Evolutionary conservation across 192 early-diverging fungal genomes (phyloP), one percentile per base, ranked within the genome.

Genomic region (Gigaspora rosea): DNA sequence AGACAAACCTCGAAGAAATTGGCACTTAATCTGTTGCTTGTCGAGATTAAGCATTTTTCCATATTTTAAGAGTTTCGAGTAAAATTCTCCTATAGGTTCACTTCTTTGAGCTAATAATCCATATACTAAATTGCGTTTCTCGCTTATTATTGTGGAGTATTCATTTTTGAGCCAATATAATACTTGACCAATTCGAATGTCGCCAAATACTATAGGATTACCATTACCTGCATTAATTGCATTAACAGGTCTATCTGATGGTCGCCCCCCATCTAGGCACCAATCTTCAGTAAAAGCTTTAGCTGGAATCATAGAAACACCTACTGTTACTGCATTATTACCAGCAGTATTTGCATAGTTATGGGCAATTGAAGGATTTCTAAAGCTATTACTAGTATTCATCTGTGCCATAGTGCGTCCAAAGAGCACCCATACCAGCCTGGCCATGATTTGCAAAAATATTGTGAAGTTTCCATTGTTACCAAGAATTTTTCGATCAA

Each of bases 171-270:
- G 16, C 51, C 51, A 54, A 54, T 54, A 54, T 54, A 54, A 54
- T 54, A 9, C 51, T 54, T 54, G 51, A 54, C 51, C 8, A 54
- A 54, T 54, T 2, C 5, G 10, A 54, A 54, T 54, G 16, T 10
- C 2, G 8, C 16, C 51, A 54, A 63, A 63, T 63, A 63, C 62
- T 63, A 63, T 63, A 63, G n/a, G 62, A 63, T 63, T 63, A 63
- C 2, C 9, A 22, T 63, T 63, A 33, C 62, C n/a, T 33, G 35
- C n/a, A 63, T 27, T 36, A 63, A 63, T 63, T 8, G 2, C 62
- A 63, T 27, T 63, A 20, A 10, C 35, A 63, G 62, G 62, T 63
- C 35, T 36, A 63, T 3, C 35, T 20, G n/a, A 33, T 33, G 1
- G n/a, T 9, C n/a, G n/a, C 15, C 62, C 62, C 1, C 62, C 9